phyloP scores from a whole-genome alignment of 768 basidiomycete species.

The Rhizopogon vulgaris region DNA sequence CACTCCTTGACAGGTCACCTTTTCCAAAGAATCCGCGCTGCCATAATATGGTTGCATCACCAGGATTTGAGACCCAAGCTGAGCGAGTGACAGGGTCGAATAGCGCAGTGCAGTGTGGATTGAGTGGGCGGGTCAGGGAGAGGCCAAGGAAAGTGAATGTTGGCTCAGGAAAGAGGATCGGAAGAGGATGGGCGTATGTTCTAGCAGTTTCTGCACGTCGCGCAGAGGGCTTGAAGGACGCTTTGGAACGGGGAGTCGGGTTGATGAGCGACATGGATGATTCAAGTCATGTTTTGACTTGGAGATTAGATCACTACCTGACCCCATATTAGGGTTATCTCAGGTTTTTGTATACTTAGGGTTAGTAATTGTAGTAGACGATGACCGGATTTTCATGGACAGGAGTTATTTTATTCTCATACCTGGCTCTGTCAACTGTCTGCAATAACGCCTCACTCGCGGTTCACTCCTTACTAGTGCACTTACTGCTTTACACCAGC shows the following conservation, averaged over 20 bases:
- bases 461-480: too few species aligned
- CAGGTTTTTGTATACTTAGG: too few species aligned
- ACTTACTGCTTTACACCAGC: too few species aligned
- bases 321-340: neutral
- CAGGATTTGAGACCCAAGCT: conserved; percentile 72
- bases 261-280: conserved; percentile 43
- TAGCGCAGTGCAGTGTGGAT: conserved; percentile 69
- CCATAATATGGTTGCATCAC: conserved; percentile 73
- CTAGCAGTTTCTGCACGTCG: conserved; percentile 58
- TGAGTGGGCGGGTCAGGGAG: conserved; percentile 52
- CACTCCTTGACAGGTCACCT: conserved; percentile 89
- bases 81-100: conserved; percentile 79
- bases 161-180: conserved; percentile 45
- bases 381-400: too few species aligned
- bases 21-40: conserved; percentile 95
- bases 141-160: conserved; percentile 51
- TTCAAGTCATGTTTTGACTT: neutral
- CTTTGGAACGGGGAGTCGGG: conserved; percentile 33
- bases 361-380: too few species aligned
- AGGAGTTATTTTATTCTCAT: too few species aligned
- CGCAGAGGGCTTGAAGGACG: conserved; percentile 42
- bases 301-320: neutral
- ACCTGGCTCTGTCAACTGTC: too few species aligned
- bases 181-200: conserved; percentile 69
- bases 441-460: too few species aligned